Percentiles rank a stretch among this genome's conserved stretches.
Conservation (phyloP, 2,329 filamentous ascomycete genomes). For the Pseudomassariella vexata region DNA sequence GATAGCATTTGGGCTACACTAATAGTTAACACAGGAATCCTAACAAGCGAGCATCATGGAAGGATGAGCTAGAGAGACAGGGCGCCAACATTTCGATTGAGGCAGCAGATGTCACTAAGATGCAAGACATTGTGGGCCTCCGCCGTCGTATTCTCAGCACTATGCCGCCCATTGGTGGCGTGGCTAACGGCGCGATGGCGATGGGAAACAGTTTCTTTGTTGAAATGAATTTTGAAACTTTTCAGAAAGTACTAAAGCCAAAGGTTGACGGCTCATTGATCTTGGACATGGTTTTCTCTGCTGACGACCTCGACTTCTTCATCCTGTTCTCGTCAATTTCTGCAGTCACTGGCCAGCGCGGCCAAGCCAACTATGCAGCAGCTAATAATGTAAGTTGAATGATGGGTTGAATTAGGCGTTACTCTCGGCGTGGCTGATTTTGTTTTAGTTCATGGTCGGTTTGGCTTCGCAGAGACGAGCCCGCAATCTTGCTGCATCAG, state of each 20-base stretch:
- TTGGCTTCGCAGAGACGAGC: conserved; percentile 5
- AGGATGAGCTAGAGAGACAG: too few relatives aligned
- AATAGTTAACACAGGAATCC: too few relatives aligned
- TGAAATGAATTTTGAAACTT: conserved; percentile 13
- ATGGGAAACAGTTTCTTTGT: background rate
- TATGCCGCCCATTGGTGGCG: background rate
- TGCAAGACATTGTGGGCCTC: too few relatives aligned
- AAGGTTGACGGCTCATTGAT: conserved; percentile 25
- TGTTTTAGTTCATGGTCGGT: conserved; percentile 5
- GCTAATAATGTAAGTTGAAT: conserved; percentile 6
- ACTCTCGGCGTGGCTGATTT: too few relatives aligned
- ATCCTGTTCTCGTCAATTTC: conserved; percentile 23
- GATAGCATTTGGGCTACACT: too few relatives aligned
- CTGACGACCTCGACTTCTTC: conserved; percentile 27
- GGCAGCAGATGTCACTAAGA: too few relatives aligned
- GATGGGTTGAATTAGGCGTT: too few relatives aligned
- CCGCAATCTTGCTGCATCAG: conserved; percentile 7
- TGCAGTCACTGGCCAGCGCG: conserved; percentile 4
- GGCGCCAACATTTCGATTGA: too few relatives aligned
- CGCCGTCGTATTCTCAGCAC: too few relatives aligned
- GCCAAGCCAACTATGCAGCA: conserved; percentile 9
- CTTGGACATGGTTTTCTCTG: conserved; percentile 23
- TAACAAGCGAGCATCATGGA: too few relatives aligned
- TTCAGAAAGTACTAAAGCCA: conserved; percentile 18
- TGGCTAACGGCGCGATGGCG: conserved; percentile 1